Conservation (phyloP, 805 yeast species). For the Metschnikowia reukaufii region DNA sequence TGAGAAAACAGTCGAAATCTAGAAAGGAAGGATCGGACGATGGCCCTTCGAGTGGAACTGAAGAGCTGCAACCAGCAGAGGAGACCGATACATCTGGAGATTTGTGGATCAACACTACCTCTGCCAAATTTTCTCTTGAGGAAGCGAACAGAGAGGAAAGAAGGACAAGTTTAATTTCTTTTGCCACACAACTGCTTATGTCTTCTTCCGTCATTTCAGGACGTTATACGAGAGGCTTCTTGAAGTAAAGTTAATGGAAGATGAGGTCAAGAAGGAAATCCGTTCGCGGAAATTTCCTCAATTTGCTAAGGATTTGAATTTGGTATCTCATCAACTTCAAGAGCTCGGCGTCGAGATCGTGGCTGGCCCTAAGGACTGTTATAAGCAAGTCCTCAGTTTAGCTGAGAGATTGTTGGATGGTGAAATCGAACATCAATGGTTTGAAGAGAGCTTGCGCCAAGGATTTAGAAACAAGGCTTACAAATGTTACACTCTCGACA, state of each 20-base stretch:
- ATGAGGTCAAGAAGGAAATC: slow-evolving; percentile 71
- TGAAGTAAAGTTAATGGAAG: slow-evolving; percentile 73
- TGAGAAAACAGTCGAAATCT: slow-evolving; percentile 49
- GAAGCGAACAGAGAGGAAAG: slow-evolving; percentile 28
- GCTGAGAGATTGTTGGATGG: slow-evolving; percentile 82
- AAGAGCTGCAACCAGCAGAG: slow-evolving; percentile 31
- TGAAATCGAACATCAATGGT: slow-evolving; percentile 89
- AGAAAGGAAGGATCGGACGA: slow-evolving; percentile 37
- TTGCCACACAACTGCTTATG: slow-evolving; percentile 84
- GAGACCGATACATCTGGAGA: slow-evolving; percentile 41
- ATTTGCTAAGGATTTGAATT: slow-evolving; percentile 84
- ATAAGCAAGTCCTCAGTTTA: slow-evolving; percentile 72
- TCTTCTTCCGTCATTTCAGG: slow-evolving; percentile 82
- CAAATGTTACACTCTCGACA: slow-evolving; percentile 89
- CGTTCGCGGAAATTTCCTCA: slow-evolving; percentile 59
- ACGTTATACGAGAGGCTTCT: slow-evolving; percentile 76
- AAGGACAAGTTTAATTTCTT: slow-evolving; percentile 72
- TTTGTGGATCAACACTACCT: slow-evolving; percentile 43
- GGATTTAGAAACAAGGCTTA: slow-evolving; percentile 93
- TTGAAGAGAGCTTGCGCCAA: slow-evolving; percentile 93
- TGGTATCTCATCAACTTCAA: slow-evolving; percentile 75
- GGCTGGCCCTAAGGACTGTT: slow-evolving; percentile 58
- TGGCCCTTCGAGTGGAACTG: slow-evolving; percentile 33
- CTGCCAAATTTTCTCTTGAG: slow-evolving; percentile 28
- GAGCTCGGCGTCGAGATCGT: slow-evolving; percentile 76